Evolutionary conservation across 116 monocot genomes (phyloP).

Genomic region (Papilionanthe hybrid): DNA sequence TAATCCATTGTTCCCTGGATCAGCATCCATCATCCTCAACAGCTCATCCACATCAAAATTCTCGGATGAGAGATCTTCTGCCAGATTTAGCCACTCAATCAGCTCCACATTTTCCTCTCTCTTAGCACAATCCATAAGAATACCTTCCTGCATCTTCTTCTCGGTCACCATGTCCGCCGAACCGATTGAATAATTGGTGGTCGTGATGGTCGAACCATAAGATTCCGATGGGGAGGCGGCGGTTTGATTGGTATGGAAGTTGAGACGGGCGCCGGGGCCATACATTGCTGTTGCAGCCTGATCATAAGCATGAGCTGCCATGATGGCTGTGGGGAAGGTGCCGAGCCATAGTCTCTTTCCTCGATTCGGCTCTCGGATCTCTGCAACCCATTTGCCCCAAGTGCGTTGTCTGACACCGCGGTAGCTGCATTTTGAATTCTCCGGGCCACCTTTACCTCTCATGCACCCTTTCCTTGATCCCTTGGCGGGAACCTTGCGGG

Average conservation of each 20-base stretch:
- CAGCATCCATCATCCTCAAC: too few species aligned
- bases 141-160: background rate
- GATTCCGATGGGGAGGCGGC: slow-evolving; percentile 14
- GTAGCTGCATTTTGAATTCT: slow-evolving; percentile 22
- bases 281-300: slow-evolving; percentile 36
- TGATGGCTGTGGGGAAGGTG: slow-evolving; percentile 33
- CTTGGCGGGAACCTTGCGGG: too few species aligned
- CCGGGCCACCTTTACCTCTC: slow-evolving; percentile 21
- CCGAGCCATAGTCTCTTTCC: slow-evolving; percentile 34
- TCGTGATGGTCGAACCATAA: slow-evolving; percentile 3
- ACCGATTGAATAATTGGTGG: slow-evolving; percentile 1
- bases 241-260: slow-evolving; percentile 16
- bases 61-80: slow-evolving; percentile 7
- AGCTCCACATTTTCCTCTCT: background rate
- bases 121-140: background rate
- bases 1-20: too few species aligned
- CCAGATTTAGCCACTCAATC: background rate
- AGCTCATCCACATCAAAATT: slow-evolving; percentile 35
- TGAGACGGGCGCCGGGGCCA: background rate
- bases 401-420: slow-evolving; percentile 52
- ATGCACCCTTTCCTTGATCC: too few species aligned
- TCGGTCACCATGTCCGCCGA: background rate
- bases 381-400: slow-evolving; percentile 63
- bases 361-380: slow-evolving; percentile 43
- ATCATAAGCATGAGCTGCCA: slow-evolving; percentile 46